Evolutionary conservation across 108 stramenopile genomes (phyloP).

Genomic region (Pseudonitzschia multistriata): DNA sequence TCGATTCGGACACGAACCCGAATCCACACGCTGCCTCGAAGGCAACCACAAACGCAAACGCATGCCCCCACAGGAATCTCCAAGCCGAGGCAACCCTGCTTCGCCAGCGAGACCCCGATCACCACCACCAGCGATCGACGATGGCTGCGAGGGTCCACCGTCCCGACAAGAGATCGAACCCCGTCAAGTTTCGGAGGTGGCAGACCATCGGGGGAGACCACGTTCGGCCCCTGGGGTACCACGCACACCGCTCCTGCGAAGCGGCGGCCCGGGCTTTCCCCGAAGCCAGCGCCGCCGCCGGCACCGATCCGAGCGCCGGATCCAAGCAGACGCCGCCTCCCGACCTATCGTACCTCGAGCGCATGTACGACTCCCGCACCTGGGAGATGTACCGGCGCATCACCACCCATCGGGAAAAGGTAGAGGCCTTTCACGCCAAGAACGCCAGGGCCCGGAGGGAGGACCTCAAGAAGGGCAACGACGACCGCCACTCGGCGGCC

Average conservation of each 20-base stretch:
- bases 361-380: conserved; percentile 43
- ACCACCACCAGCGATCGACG: background rate
- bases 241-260: too few species aligned
- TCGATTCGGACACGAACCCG: background rate
- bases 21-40: background rate
- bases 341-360: conserved; percentile 25
- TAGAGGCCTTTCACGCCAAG: conserved; percentile 13
- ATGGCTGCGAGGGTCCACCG: background rate
- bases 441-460: background rate
- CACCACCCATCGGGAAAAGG: conserved; percentile 27
- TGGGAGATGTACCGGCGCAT: conserved; percentile 52
- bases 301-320: background rate
- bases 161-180: background rate
- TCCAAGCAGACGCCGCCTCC: background rate
- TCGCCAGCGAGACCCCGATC: background rate
- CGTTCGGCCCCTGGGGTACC: too few species aligned
- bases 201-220: background rate
- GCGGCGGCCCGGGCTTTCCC: too few species aligned
- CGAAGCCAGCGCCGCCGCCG: too few species aligned
- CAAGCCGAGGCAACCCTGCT: background rate
- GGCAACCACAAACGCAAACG: too few species aligned
- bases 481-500: background rate
- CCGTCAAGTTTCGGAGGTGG: conserved; percentile 1
- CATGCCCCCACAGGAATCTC: background rate
- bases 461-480: background rate